These are phyloP conservation scores for Floccularia luteovirens DNA, from an alignment of 768 basidiomycete genomes.

Conservation along the genomic window DNA sequence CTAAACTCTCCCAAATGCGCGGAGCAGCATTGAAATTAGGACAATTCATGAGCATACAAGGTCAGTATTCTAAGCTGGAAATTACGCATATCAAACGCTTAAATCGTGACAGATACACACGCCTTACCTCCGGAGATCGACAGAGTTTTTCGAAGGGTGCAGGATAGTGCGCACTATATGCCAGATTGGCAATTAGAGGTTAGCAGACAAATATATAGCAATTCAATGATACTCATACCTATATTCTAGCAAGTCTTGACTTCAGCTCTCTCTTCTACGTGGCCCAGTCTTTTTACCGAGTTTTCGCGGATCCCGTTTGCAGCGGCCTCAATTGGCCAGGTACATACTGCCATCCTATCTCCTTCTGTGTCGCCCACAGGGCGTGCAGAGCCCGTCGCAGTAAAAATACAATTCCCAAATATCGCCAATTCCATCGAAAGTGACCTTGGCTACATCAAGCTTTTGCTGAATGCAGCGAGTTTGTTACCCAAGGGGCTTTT, in stretches of 20 bases:
- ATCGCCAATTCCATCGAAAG: slow-evolving; percentile 81
- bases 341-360: slow-evolving; percentile 68
- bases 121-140: slow-evolving; percentile 84
- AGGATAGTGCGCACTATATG: slow-evolving; percentile 97
- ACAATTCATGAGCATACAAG: slow-evolving; percentile 97
- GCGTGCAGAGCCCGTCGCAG: slow-evolving; percentile 51
- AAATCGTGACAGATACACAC: slow-evolving; percentile 61
- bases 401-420: slow-evolving; percentile 95
- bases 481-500: slow-evolving; percentile 87
- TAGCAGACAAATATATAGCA: slow-evolving; percentile 4
- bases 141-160: slow-evolving; percentile 81
- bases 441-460: slow-evolving; percentile 79
- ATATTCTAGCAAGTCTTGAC: slow-evolving; percentile 55
- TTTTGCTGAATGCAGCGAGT: slow-evolving; percentile 73
- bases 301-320: slow-evolving; percentile 90
- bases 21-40: slow-evolving; percentile 96
- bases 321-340: slow-evolving; percentile 96
- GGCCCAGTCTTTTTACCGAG: slow-evolving; percentile 60
- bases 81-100: not conserved
- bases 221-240: slow-evolving; percentile 2
- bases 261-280: slow-evolving; percentile 66
- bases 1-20: slow-evolving; percentile 91
- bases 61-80: no score
- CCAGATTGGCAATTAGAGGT: slow-evolving; percentile 98
- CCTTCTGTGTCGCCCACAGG: slow-evolving; percentile 46